Percentiles rank a stretch among this genome's conserved stretches.
Evolutionary conservation across 495 filamentous ascomycete species (phyloP).

Genomic region (Pyrenula massariospora): DNA sequence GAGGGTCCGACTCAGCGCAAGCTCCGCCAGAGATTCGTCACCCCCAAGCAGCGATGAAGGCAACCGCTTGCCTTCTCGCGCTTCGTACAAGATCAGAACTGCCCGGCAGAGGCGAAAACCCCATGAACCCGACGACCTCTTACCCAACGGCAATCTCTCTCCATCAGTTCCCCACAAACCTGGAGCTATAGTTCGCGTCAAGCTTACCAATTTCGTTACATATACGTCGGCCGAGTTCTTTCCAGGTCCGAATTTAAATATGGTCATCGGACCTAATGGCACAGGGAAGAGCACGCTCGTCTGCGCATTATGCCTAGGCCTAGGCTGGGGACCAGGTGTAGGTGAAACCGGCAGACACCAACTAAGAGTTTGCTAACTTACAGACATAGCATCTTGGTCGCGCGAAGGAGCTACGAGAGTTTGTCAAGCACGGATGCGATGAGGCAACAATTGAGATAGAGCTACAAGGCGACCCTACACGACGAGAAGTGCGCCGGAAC

Average conservation of each 20-base stretch:
- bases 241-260: conserved; percentile 87
- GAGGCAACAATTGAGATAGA: conserved; percentile 84
- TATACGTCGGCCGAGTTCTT: conserved; percentile 83
- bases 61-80: neutral
- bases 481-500: conserved; percentile 32
- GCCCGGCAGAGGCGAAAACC: neutral
- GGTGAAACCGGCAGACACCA: conserved; percentile 7
- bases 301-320: conserved; percentile 88
- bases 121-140: neutral
- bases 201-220: conserved; percentile 85
- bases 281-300: conserved; percentile 97
- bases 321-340: conserved; percentile 69
- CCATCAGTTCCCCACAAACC: conserved; percentile 43
- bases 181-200: conserved; percentile 82
- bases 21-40: neutral
- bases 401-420: conserved; percentile 74
- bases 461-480: conserved; percentile 44
- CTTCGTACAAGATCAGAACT: neutral
- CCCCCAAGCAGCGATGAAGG: neutral
- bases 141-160: neutral
- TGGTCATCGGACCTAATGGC: conserved; percentile 97
- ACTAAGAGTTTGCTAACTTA: conserved; percentile 2
- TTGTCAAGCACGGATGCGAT: conserved; percentile 78
- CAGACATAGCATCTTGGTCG: conserved; percentile 59
- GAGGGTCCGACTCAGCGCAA: neutral